Base-by-base conservation (phyloP, 2,329 filamentous ascomycete species). In the Thelonectria blattea region DNA sequence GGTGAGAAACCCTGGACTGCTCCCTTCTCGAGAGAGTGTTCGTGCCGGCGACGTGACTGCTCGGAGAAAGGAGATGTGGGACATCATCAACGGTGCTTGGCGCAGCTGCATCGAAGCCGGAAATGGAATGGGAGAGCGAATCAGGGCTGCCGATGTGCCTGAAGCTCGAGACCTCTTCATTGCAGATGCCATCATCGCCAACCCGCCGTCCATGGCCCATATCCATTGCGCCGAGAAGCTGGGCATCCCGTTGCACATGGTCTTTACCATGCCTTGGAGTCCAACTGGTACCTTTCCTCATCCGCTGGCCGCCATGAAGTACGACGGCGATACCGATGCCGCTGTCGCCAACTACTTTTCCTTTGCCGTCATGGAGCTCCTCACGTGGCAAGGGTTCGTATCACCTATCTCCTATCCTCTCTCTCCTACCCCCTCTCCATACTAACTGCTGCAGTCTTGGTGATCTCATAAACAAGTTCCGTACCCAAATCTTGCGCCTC, bases 391-490 rank as follows among this genome's bases (percentile, higher is more conserved):
- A 76, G 89, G 89, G 73, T 77, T 58, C 51, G 45, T 71, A 49
- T 55, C 11, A 43, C 27, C 27, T 17, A 18, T 3, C 14, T 39
- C 15, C 24, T 6, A 4, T 6, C 22, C 3, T 24, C 3, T 24
- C 6, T 24, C 22, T 43, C 48, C n/a, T 45, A n/a, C n/a, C n/a
- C 20, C 5, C 20, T 18, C n/a, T n/a, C n/a, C n/a, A n/a, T n/a
- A 27, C 20, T n/a, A 27, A 32, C 15, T 32, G 17, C 5, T 18
- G 11, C 41, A 70, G 66, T 3, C 76, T 92, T 1, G 90, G 90
- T 7, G 90, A 92, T 68, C 72, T 92, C 5, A 89, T 92, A 73
- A 92, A 91, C 67, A 82, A 83, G 22, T 91, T 91, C 68, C 83
- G 89, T 30, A 83, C 83, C 58, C 81, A 84, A 47, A 84, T 79